Evolutionary conservation across 371 early-diverging fungal genomes (phyloP), one percentile per base, ranked within the genome.

Genomic region (Sporodiniella umbellata): DNA sequence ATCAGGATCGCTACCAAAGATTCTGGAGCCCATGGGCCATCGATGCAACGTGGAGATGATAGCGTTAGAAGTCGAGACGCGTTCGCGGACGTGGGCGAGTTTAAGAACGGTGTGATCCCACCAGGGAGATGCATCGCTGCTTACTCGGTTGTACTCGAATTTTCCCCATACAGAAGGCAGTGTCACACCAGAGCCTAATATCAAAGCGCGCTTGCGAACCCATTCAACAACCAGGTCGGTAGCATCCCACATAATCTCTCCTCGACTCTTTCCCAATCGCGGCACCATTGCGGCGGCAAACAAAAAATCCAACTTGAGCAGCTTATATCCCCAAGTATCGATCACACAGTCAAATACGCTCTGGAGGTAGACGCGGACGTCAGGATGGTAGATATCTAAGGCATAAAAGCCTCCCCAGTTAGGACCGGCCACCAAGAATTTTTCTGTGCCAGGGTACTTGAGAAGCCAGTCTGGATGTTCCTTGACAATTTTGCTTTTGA

Each of bases 1-100:
- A 28, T 83, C 83, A 0, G 83, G 80, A 33, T 83, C 83, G 48
- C 79, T 80, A 17, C 83, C 83, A 66, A 80, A 79, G 58, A 80
- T 66, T n/a, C 77, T 71, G 10, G 69, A 72, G 0, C 67, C 68
- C 62, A 83, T 60, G 14, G 68, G 59, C 80, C 80, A 83, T 0
- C 83, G 72, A 17, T 58, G 54, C 15, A 83, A 45, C 0, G 80
- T 79, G 6, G 79, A 80, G 0, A 66, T 62, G 24, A 83, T 30
- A 0, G 83, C 80, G 56, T 80, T 83, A 28, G 59, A 57, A 6
- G 77, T 78, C 1, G 83, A 75, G 0, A 83, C 77, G 25, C 80
- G 74, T 33, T 83, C 83, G 23, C 83, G 80, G 2, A 80, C 83
- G 49, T 80, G 39, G 3, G 75, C 37, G 64, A 63, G 11, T 60